Base-by-base conservation (phyloP, 78 protist genomes). In the Chrysochromulina tobinii region DNA sequence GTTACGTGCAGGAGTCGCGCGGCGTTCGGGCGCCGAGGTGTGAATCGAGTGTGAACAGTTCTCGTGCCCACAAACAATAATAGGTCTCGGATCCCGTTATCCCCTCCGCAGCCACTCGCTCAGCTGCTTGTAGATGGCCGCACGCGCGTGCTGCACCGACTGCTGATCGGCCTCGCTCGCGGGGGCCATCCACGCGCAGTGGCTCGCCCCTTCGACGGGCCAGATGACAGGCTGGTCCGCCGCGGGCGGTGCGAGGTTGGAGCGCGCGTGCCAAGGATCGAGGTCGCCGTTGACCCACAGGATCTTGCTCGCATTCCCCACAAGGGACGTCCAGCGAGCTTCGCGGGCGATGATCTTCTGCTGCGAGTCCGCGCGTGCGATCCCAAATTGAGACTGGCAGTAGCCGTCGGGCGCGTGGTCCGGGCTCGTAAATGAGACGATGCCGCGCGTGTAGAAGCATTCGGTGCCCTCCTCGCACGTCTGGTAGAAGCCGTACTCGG, bases 401-500 rank as follows among this genome's bases (percentile, higher is more conserved):
- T 38, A 69, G 23, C 21, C 20, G 27, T 5, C 20, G 59, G 38
- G 38, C 38, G 38, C 38, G 38, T 38, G 38, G 38, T 38, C 38
- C 38, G 38, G 38, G 23, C 8, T 0, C 17, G 21, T 48, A 21
- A 89, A 69, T 12, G 57, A 1, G 27, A 23, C 66, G 55, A 53
- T 15, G 38, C 92, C 92, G 67, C 53, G 92, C 61, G 86, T 73
- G 68, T 48, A 89, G 75, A 73, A 73, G 73, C 92, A 89, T 50
- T 38, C 51, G 18, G 92, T 20, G 8, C 72, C 54, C 72, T 67
- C 84, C 68, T 94, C 96, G 54, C 93, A 79, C 23, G 95, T 87
- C 91, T 96, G 96, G 90, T 69, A 94, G 88, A 89, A 95, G 54
- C 95, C 97, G 61, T 93, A 93, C 66, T 96, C 95, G 23, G 90